Evolutionary conservation across 129 eudicot species (phyloP), one percentile per base, ranked within the genome.

Genomic region (Sambucus nigra): DNA sequence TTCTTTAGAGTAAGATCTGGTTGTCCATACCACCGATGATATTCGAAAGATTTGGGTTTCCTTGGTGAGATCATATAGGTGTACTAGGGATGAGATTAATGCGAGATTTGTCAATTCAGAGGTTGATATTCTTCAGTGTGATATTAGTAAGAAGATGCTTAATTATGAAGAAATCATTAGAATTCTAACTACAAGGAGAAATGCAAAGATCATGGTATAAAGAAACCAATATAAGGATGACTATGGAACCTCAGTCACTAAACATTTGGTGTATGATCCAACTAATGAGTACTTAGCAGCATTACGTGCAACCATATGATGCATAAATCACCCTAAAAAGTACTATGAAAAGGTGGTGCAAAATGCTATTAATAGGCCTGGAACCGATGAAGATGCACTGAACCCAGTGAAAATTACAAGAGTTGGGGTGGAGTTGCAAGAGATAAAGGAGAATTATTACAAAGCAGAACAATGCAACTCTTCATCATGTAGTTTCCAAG

Each of bases 271-370:
- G 50, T 73, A 71, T 7, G 76, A 80, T 31, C 57, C 67, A 4
- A 60, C 45, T 20, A 44, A 53, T 26, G 70, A 71, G 19, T 83
- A 74, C 69, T 52, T 78, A 15, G 56, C 68, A 26, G 73, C 80
- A 35, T 51, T 88, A 12, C 84, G 76, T 4, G 52, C 66, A 1
- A 56, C 82, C 7, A 78, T 88, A 17, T 53, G 72, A 64, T 80
- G 94, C 87, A 68, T 88, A 35, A 54, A 1, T 31, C 53, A 78
- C 53, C 94, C 82, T 15, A 61, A 65, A 17, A 80, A 80, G 65
- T 88, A 80, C 68, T 84, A 77, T 47, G 97, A 83, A 57, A 77
- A 87, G 96, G 80, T 83, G 21, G 27, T 83, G n/a, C 94, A 84
- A 0, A 57, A 65, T 16, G 87, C 97, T 1, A 25, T 88, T 8